phyloP scores from a whole-genome alignment of 1,139 yeast species.

The Pichia sp. region DNA sequence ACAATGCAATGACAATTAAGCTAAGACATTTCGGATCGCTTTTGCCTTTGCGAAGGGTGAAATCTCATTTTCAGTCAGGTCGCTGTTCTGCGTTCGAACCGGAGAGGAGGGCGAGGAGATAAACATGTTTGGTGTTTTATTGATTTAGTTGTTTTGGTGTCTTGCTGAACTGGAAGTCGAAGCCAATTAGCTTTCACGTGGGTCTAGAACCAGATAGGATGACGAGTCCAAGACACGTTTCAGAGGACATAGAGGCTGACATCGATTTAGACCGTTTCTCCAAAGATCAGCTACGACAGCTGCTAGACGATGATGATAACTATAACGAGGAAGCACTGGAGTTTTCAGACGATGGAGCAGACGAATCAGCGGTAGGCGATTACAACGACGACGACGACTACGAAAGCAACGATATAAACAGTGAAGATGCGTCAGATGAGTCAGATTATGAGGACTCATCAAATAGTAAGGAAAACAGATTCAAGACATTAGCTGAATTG shows the following conservation, averaged over 20 bases:
- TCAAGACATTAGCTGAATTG: constrained; percentile 20
- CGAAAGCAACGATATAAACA: constrained; percentile 26
- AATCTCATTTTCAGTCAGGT: not conserved
- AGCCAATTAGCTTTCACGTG: no score
- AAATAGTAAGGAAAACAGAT: constrained; percentile 14
- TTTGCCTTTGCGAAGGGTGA: not conserved
- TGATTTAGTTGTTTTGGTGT: not conserved
- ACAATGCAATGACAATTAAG: not conserved
- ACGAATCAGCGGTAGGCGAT: constrained; percentile 5
- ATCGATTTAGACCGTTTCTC: constrained; percentile 26
- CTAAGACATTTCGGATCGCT: not conserved
- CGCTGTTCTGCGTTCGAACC: not conserved
- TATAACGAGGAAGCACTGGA: constrained; percentile 34
- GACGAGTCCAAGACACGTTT: not conserved
- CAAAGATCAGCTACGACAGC: constrained; percentile 29
- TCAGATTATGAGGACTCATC: constrained; percentile 22
- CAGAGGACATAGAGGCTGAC: constrained; percentile 9
- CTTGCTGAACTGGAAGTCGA: not conserved
- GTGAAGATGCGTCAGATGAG: constrained; percentile 17
- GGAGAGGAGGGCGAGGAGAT: not conserved
- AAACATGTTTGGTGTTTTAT: not conserved
- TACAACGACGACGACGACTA: constrained; percentile 15
- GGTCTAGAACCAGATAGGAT: not conserved
- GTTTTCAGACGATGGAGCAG: constrained; percentile 24
- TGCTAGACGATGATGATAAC: constrained; percentile 32